Base-by-base conservation (phyloP, 176 grass and related monocot genomes). In the Alloteropsis semialata region DNA sequence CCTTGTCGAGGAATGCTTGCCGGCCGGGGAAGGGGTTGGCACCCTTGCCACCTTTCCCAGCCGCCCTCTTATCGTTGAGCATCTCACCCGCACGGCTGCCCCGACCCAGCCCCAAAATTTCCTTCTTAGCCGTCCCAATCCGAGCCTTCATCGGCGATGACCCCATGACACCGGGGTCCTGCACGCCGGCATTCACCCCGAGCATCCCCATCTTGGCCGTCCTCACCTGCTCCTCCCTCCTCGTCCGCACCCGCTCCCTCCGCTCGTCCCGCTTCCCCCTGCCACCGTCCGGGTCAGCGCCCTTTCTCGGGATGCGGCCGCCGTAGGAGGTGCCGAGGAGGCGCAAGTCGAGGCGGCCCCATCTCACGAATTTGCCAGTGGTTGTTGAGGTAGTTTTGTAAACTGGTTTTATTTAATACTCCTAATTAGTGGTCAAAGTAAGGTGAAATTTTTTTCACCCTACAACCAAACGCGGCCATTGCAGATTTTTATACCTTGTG, bases 241-340 rank as follows among this genome's bases (percentile, higher is more conserved):
- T 91, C 10, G 55, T 1, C 80, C 79, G 58, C 60, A 79, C 76
- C 57, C 86, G 84, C 48, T 88, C 88, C 82, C 83, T 74, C 69
- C 83, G 82, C 72, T 89, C 86, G n/a, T 87, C 81, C 49, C 49
- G 25, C 84, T 82, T 85, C 37, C 22, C 84, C 13, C 17, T 41
- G 2, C 21, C 49, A 6, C 41, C 65, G 27, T 51, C 62, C 28
- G 15, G 0, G 33, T 41, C 59, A 18, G 69, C 53, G 21, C 66
- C 33, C 65, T 85, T 84, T 8, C 92, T 69, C 6, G 87, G 92
- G 55, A 92, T 94, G 42, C 89, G 84, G 24, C 81, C 89, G 2
- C 87, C 92, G 54, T 85, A 87, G 74, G 92, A 92, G 13, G 92
- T 94, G 37, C 89, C 87, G 39, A 94, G 69, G 55, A 94, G 89